phyloP scores from a whole-genome alignment of 23 red algal genomes.

The Gracilaria vermiculophylla region DNA sequence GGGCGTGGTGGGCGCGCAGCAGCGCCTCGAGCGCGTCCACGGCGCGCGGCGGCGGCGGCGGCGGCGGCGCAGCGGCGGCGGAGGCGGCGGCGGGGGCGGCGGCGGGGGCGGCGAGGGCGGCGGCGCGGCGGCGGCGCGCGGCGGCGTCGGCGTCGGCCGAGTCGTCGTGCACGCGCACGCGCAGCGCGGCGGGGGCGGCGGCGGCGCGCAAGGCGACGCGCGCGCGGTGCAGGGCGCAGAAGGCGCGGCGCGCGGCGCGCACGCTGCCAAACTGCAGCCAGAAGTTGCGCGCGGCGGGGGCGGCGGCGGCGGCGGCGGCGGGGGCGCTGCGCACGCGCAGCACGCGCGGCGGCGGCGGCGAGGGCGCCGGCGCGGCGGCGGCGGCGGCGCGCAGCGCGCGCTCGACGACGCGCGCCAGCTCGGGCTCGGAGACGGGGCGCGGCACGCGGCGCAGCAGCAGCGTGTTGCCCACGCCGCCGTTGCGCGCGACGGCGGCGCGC shows the following conservation, averaged over 20 bases:
- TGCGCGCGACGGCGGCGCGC: neutral
- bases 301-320: neutral
- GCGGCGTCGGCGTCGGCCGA: conserved; percentile 31
- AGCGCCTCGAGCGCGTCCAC: neutral
- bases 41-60: neutral
- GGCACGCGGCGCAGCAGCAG: conserved; percentile 35
- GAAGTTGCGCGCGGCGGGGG: neutral
- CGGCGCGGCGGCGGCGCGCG: neutral
- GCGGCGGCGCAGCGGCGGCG: neutral
- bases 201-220: neutral
- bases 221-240: neutral
- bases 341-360: too few species aligned
- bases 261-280: neutral
- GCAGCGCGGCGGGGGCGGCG: neutral
- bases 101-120: neutral
- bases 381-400: neutral
- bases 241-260: neutral
- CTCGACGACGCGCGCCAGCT: neutral
- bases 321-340: neutral
- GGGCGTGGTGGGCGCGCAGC: neutral
- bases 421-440: neutral
- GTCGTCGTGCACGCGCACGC: conserved; percentile 53
- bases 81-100: neutral
- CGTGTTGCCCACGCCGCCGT: conserved; percentile 29
- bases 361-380: neutral